A percentile compares a stretch with the other conserved stretches of the same genome.
Conservation (phyloP, 2,329 filamentous ascomycete species). For the Stagonosporopsis rhizophila region DNA sequence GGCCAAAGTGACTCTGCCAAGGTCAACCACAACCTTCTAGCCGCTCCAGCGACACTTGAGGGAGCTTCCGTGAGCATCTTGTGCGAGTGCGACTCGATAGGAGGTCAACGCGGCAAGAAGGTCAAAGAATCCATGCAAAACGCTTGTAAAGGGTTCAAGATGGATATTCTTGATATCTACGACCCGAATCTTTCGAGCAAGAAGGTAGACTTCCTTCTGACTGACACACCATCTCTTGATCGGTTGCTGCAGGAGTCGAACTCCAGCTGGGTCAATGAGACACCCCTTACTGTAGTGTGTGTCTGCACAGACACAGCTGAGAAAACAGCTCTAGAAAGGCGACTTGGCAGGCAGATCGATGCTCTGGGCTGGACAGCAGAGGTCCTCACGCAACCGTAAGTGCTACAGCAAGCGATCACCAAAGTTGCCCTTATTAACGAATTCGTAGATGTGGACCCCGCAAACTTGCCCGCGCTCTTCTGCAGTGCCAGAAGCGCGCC, state of each 20-base stretch:
- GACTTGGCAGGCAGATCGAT: slow-evolving; percentile 31
- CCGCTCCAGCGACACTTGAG: slow-evolving; percentile 27
- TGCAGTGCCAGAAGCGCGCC: slow-evolving; percentile 33
- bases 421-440: not conserved
- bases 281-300: slow-evolving; percentile 35
- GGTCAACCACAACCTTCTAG: slow-evolving; percentile 21
- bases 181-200: slow-evolving; percentile 20
- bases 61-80: slow-evolving; percentile 31
- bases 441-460: slow-evolving; percentile 35
- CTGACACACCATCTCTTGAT: slow-evolving; percentile 35
- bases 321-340: slow-evolving; percentile 32
- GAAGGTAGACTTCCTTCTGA: slow-evolving; percentile 35
- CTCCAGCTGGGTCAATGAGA: slow-evolving; percentile 22
- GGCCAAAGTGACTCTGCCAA: slow-evolving; percentile 21
- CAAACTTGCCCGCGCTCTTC: slow-evolving; percentile 33
- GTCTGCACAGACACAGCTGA: slow-evolving; percentile 39
- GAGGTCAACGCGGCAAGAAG: slow-evolving; percentile 33
- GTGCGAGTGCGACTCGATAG: slow-evolving; percentile 29
- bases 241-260: slow-evolving; percentile 26
- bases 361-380: slow-evolving; percentile 37
- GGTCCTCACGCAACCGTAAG: slow-evolving; percentile 39
- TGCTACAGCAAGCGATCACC: not conserved
- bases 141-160: slow-evolving; percentile 34
- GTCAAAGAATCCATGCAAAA: slow-evolving; percentile 36
- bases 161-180: slow-evolving; percentile 25